Conservation (phyloP, 2,329 filamentous ascomycete species). For the Chalara sp. region DNA sequence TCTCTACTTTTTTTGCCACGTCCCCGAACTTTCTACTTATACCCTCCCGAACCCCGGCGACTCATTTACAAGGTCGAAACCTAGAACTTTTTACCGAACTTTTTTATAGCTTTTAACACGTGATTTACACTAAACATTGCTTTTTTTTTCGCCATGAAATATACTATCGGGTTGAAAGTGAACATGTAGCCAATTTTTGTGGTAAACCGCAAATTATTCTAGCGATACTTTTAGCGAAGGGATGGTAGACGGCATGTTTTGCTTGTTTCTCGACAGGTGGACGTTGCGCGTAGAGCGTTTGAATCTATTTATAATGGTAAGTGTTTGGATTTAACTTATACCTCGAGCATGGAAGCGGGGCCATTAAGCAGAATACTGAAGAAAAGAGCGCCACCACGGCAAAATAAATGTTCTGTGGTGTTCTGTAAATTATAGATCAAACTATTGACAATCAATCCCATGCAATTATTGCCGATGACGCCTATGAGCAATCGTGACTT, state of each 20-base stretch:
- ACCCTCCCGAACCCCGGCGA: no score
- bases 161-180: slow-evolving; percentile 49
- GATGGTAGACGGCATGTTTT: slow-evolving; percentile 40
- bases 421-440: slow-evolving; percentile 54
- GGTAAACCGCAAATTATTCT: slow-evolving; percentile 49
- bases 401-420: slow-evolving; percentile 49
- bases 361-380: slow-evolving; percentile 61
- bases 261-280: slow-evolving; percentile 40
- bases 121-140: no score
- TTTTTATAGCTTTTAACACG: no score
- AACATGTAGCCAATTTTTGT: slow-evolving; percentile 45
- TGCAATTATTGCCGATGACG: slow-evolving; percentile 28
- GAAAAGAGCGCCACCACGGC: slow-evolving; percentile 56
- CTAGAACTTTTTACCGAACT: no score
- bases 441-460: slow-evolving; percentile 54
- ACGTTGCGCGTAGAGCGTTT: slow-evolving; percentile 50
- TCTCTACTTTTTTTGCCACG: no score
- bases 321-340: slow-evolving; percentile 35
- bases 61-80: no score
- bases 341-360: slow-evolving; percentile 54
- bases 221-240: slow-evolving; percentile 45
- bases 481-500: slow-evolving; percentile 6
- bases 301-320: slow-evolving; percentile 35
- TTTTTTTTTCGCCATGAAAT: slow-evolving; percentile 51
- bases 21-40: no score